phyloP scores from a whole-genome alignment of 768 basidiomycete genomes.

The Mycena chlorophos region DNA sequence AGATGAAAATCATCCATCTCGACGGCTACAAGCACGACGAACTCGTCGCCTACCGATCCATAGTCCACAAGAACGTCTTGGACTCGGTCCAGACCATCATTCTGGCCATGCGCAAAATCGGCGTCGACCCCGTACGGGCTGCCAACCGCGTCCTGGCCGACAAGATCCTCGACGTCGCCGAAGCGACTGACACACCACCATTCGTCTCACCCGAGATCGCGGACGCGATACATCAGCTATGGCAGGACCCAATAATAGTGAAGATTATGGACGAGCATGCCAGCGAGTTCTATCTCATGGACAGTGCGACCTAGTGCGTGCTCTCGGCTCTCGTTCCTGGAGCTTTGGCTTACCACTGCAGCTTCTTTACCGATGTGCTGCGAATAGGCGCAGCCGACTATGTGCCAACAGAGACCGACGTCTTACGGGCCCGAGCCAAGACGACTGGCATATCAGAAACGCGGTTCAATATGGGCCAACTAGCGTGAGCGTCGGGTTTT shows the following conservation, averaged over 20 bases:
- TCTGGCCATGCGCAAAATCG: conserved; percentile 58
- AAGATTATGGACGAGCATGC: conserved; percentile 33
- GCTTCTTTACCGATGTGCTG: conserved; percentile 67
- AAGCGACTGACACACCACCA: conserved; percentile 36
- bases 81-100: conserved; percentile 73
- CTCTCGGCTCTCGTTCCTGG: background rate
- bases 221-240: conserved; percentile 50
- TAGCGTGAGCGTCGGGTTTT: conserved; percentile 29
- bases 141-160: conserved; percentile 7
- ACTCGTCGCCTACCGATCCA: conserved; percentile 58
- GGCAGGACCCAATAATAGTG: conserved; percentile 48
- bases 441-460: conserved; percentile 80
- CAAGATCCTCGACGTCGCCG: conserved; percentile 30
- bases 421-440: conserved; percentile 70
- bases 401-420: conserved; percentile 70
- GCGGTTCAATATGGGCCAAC: conserved; percentile 53
- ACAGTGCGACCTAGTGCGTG: conserved; percentile 70
- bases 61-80: conserved; percentile 65
- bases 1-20: conserved; percentile 76
- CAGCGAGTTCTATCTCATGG: conserved; percentile 78
- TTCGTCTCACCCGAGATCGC: conserved; percentile 43
- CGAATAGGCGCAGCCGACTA: conserved; percentile 65
- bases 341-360: conserved; percentile 23
- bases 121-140: conserved; percentile 30
- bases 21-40: conserved; percentile 62